These are phyloP conservation scores for Periconia macrospinosa DNA, from an alignment of 2,329 filamentous ascomycete genomes.

Conservation along the genomic window DNA sequence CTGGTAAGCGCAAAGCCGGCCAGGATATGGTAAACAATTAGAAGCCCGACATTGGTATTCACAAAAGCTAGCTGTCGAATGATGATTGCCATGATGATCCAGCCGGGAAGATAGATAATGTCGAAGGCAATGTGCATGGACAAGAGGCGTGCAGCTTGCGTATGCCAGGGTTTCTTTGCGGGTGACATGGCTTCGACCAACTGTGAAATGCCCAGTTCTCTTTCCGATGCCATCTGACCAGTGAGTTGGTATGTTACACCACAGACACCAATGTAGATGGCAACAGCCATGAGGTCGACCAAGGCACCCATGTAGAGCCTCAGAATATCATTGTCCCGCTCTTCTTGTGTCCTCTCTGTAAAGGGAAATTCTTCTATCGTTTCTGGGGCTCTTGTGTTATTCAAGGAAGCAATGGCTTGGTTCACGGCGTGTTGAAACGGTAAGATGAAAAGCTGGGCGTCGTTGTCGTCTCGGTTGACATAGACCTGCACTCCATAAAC, in stretches of 20 bases:
- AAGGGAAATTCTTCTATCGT: conserved; percentile 70
- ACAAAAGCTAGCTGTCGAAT: conserved; percentile 62
- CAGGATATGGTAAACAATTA: conserved; percentile 68
- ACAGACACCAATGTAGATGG: conserved; percentile 77
- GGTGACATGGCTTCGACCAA: conserved; percentile 92
- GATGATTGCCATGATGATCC: conserved; percentile 75
- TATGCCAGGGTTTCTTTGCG: conserved; percentile 71
- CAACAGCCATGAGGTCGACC: conserved; percentile 74
- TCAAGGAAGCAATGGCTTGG: conserved; percentile 64
- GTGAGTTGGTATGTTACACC: conserved; percentile 86
- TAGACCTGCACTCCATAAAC: conserved; percentile 67
- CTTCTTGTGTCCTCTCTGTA: conserved; percentile 69
- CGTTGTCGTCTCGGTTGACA: conserved; percentile 67
- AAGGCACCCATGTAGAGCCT: conserved; percentile 71
- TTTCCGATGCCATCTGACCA: conserved; percentile 81
- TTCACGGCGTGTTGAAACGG: conserved; percentile 82
- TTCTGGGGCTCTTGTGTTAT: conserved; percentile 45
- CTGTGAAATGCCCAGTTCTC: conserved; percentile 84
- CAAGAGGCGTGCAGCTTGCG: conserved; percentile 75
- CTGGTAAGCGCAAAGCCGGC: conserved; percentile 77
- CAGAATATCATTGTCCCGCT: conserved; percentile 68
- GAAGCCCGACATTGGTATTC: conserved; percentile 46
- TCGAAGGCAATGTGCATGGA: conserved; percentile 81
- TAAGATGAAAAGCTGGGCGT: conserved; percentile 74
- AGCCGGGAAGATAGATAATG: conserved; percentile 76